Base-by-base conservation (phyloP, 257 asterid genomes). In the Nicotiana paniculata region DNA sequence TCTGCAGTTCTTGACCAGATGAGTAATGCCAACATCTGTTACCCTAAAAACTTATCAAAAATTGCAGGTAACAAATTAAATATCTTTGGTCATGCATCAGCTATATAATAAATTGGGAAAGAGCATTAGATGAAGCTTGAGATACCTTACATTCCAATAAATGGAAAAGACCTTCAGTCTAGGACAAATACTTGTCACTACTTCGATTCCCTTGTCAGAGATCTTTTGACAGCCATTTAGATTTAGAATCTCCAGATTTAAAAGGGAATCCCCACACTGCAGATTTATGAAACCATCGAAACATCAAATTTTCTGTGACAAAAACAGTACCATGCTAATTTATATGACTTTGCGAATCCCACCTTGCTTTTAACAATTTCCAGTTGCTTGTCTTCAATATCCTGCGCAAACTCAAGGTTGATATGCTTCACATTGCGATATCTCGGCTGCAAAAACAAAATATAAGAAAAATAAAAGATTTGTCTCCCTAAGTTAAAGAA, bases 181-280 rank as follows among this genome's bases (percentile, higher is more conserved):
- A 3, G 94, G 91, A 84, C 93, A 89, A 35, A 67, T 85, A 87
- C 68, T 83, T 75, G 98, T 91, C 78, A 94, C 83, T 79, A 37
- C 84, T 58, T 90, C 97, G 82, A 94, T 84, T 88, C 97, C 99
- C 76, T 69, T 77, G 64, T 96, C 97, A 18, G 99, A 94, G 83
- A 96, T 92, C 88, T 91, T 94, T 88, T 96, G 99, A 89, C 99
- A 93, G 85, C 98, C 90, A 84, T 96, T 96, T 87, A 96, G 89
- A 88, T 96, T 96, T 89, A 96, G 91, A 84, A 85, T 81, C 90
- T 93, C 97, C 9, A 96, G 77, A 59, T 90, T 89, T 77, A 83
- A 74, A 74, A 92, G 55, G 83, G 90, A 87, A 83, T 81, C 85
- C 24, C 88, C 91, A 81, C 90, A 88, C 98, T 96, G 94, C 88